Evolutionary conservation across 2,329 filamentous ascomycete species (phyloP), one percentile per base, ranked within the genome.

Genomic region (Fusarium aywerte): DNA sequence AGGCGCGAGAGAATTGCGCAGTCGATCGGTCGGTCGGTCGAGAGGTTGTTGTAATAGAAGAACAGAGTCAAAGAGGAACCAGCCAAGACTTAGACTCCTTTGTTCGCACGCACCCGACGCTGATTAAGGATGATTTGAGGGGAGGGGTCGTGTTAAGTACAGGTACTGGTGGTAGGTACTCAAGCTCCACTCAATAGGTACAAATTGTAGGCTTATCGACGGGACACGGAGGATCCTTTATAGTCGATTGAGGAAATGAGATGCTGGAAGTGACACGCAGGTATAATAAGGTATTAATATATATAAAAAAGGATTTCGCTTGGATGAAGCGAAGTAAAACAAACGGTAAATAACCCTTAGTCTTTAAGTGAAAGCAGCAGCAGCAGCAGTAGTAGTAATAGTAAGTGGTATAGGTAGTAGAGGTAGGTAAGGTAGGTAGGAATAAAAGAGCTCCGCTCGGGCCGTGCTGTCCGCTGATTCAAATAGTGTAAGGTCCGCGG

Each of bases 391-490:
- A n/a, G 27, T 27, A 27, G 8, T 27, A 27, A 27, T 27, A 27
- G 27, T 27, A 13, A n/a, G 39, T 25, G 25, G 25, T 43, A n/a
- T n/a, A 40, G 36, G 25, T 61, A 45, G 52, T 55, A 45, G 5
- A 21, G 38, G 15, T 20, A 27, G 16, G 15, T 16, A 18, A n/a
- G n/a, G 16, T 32, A 33, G 33, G 48, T 23, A 58, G 68, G 62
- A 61, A 64, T 50, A 70, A n/a, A 65, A 63, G 35, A 72, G 69
- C 65, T 70, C 62, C 67, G 66, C 68, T 72, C 56, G 71, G 71
- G 69, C 71, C 69, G 63, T 62, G 58, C 31, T 62, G 58, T 40
- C 58, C 58, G 68, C 54, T 62, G 50, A 53, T 68, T 67, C 67
- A 69, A 73, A 72, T 72, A 71, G 67, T 36, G 27, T 50, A 60